Percentiles rank a stretch among this genome's conserved stretches.
These are phyloP conservation scores for Cenchrus purpureus DNA, from an alignment of 176 grass and related monocot genomes.

Conservation along the genomic window DNA sequence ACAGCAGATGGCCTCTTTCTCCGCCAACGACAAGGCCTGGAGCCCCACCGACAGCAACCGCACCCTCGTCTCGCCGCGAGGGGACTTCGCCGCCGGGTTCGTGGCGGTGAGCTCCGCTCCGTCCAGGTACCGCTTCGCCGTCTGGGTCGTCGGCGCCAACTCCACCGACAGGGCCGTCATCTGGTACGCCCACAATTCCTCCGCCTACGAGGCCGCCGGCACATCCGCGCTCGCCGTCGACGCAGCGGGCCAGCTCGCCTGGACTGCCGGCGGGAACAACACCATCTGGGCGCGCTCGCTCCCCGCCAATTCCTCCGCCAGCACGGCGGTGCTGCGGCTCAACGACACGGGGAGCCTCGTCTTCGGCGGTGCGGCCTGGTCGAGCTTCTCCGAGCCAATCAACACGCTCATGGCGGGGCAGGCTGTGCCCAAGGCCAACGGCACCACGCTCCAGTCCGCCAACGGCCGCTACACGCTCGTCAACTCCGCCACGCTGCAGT, in stretches of 20 bases:
- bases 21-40: constrained; percentile 50
- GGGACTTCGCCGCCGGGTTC: constrained; percentile 75
- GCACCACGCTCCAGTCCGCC: constrained; percentile 32
- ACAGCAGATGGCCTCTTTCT: constrained; percentile 30
- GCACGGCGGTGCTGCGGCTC: constrained; percentile 12
- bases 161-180: constrained; percentile 22
- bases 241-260: constrained; percentile 45
- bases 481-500: constrained; percentile 29
- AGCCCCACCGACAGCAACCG: constrained; percentile 37
- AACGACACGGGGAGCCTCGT: constrained; percentile 37
- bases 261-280: background rate
- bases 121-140: constrained; percentile 51
- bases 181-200: constrained; percentile 43
- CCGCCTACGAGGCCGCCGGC: background rate
- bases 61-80: constrained; percentile 42
- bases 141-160: constrained; percentile 53
- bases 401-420: constrained; percentile 75
- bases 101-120: background rate
- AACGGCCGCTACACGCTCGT: constrained; percentile 43
- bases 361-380: constrained; percentile 25
- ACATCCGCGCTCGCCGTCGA: constrained; percentile 34
- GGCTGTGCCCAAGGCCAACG: background rate
- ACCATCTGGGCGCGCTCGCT: background rate
- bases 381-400: constrained; percentile 41
- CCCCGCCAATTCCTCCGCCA: background rate